phyloP scores from a whole-genome alignment of 441 rosid genomes.

The Lagerstroemia fauriei region DNA sequence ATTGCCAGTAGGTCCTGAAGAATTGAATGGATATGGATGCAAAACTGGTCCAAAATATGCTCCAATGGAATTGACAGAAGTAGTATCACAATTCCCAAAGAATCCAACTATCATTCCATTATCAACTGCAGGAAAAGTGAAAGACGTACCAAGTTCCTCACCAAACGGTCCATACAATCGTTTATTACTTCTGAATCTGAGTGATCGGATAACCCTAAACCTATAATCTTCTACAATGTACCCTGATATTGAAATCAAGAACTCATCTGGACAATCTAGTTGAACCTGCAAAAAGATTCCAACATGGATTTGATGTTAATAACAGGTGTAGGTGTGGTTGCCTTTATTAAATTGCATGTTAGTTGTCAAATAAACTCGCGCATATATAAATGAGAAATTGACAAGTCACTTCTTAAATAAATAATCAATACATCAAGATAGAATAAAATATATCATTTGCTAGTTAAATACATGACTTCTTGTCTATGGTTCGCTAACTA shows the following conservation, averaged over 20 bases:
- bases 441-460: too few species aligned
- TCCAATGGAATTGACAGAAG: constrained; percentile 5
- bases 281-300: background rate
- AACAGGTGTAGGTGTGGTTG: too few species aligned
- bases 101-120: constrained; percentile 16
- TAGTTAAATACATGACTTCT: too few species aligned
- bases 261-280: constrained; percentile 4
- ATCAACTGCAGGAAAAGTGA: background rate
- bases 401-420: too few species aligned
- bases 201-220: constrained; percentile 1
- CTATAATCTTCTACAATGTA: background rate
- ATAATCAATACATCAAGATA: too few species aligned
- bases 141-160: background rate
- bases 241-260: background rate
- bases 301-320: too few species aligned
- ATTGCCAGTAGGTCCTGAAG: background rate
- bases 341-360: background rate
- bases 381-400: too few species aligned
- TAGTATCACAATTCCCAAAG: constrained; percentile 2
- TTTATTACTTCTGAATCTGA: constrained; percentile 13
- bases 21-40: background rate
- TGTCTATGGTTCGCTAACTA: too few species aligned
- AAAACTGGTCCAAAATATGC: constrained; percentile 8
- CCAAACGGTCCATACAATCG: constrained; percentile 15
- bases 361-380: too few species aligned